Evolutionary conservation across 371 early-diverging fungal species (phyloP).

Genomic region (Mucor lusitanicus): DNA sequence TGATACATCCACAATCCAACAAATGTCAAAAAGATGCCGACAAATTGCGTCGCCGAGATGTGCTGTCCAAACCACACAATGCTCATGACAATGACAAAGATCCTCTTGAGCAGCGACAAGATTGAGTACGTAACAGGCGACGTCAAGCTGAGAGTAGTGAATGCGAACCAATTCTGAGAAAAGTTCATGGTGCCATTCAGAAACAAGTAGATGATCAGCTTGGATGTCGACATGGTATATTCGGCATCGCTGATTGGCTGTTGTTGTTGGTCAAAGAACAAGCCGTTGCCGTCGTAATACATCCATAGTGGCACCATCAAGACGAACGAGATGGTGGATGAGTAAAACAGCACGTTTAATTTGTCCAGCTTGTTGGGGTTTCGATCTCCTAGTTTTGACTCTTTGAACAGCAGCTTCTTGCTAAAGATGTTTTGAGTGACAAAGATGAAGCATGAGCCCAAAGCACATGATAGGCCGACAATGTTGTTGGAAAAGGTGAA

Average conservation of each 20-base stretch:
- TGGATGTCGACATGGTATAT: constrained; percentile 5
- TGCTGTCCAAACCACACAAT: constrained; percentile 84
- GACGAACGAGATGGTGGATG: constrained; percentile 62
- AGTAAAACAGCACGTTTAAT: constrained; percentile 17
- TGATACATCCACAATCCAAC: constrained; percentile 85
- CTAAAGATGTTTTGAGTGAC: constrained; percentile 84
- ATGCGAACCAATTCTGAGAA: constrained; percentile 77
- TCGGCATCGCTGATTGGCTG: background rate
- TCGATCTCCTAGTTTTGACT: constrained; percentile 23
- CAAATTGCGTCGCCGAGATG: constrained; percentile 60
- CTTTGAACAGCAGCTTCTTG: constrained; percentile 73
- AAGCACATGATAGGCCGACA: constrained; percentile 73
- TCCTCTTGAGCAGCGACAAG: constrained; percentile 82
- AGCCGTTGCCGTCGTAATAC: constrained; percentile 63
- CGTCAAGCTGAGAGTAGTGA: constrained; percentile 73
- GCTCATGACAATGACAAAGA: constrained; percentile 83
- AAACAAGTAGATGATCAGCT: constrained; percentile 52
- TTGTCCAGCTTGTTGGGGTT: constrained; percentile 51
- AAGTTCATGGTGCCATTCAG: constrained; percentile 81
- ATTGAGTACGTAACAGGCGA: constrained; percentile 89
- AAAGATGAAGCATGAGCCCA: constrained; percentile 77
- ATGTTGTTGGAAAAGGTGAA: constrained; percentile 55
- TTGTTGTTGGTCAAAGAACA: background rate
- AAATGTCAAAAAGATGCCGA: constrained; percentile 83
- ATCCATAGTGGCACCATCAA: constrained; percentile 85